Evolutionary conservation across 345 rosid genomes (phyloP), one percentile per base, ranked within the genome.

Genomic region (Raphanus raphanistrum): DNA sequence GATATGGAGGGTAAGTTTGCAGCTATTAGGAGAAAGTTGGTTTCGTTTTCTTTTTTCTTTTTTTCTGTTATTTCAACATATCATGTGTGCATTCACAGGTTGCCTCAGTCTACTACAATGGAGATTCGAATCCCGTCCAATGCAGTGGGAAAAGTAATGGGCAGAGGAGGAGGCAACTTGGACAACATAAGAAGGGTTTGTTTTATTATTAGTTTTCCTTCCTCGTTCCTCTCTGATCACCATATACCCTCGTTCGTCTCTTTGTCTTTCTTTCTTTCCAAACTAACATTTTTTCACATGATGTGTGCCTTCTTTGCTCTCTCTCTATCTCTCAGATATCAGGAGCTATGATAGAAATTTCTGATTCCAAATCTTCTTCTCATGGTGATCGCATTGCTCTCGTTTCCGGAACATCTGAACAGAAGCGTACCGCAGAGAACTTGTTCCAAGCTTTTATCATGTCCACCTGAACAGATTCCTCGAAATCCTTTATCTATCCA

Each of bases 391-490:
- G 93, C 29, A 73, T 91, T 67, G 99, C 99, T 80, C 86, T 84
- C 71, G 78, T 95, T 80, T 85, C 94, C 54, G 99, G 99, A 81
- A 91, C 97, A 29, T 86, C 88, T 32, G 97, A 95, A 85, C 96
- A 92, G 88, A 92, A 83, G 85, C 92, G 85, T 75, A 81, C 90
- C 3, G 99, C 99, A 15, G 96, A 95, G 89, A 92, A 92, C 83
- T 84, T 95, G 89, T 87, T 95, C 82, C 97, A 88, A 85, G 99
- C 99, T 73, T 95, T 95, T 86, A 90, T 95, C 75, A 88, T 92
- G 99, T 85, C 99, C 79, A 83, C 93, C 50, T 95, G 76, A 80
- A 58, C 64, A 57, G 74, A 77, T 48, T 21, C 79, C 25, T 21
- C 0, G 70, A 79, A 54, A 74, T 63, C 75, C 68, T 79, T 72